phyloP scores from a whole-genome alignment of 305 asterid species.

The Rubia peregrina region DNA sequence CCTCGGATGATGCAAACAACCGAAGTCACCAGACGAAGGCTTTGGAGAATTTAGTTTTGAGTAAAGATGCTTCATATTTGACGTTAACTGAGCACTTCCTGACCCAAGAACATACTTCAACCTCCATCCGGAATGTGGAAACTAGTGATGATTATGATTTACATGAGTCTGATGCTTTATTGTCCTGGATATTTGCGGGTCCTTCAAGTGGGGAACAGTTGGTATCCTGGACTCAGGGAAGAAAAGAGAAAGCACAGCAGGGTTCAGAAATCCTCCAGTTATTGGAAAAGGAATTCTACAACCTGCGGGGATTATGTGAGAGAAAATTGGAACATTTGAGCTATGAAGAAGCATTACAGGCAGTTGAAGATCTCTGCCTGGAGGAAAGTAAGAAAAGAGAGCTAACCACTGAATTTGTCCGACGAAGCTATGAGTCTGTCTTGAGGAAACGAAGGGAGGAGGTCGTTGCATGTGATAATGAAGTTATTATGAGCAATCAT shows the following conservation, averaged over 20 bases:
- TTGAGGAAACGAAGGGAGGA: constrained; percentile 68
- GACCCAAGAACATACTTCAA: constrained; percentile 34
- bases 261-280: constrained; percentile 61
- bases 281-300: constrained; percentile 76
- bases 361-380: constrained; percentile 70
- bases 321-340: constrained; percentile 74
- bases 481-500: constrained; percentile 39
- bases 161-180: constrained; percentile 67
- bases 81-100: constrained; percentile 63
- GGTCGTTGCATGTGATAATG: constrained; percentile 54
- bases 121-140: constrained; percentile 29
- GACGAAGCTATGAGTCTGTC: constrained; percentile 63
- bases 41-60: constrained; percentile 54
- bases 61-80: constrained; percentile 56
- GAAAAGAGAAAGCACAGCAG: constrained; percentile 68
- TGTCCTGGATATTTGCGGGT: constrained; percentile 81
- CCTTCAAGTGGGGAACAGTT: constrained; percentile 67
- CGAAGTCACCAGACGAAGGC: constrained; percentile 34
- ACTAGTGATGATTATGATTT: constrained; percentile 37
- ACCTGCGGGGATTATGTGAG: constrained; percentile 75
- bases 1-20: constrained; percentile 33
- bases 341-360: constrained; percentile 85
- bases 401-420: constrained; percentile 38
- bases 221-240: constrained; percentile 52
- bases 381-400: constrained; percentile 86